phyloP scores from a whole-genome alignment of 305 asterid species.

The Fraxinus velutina region DNA sequence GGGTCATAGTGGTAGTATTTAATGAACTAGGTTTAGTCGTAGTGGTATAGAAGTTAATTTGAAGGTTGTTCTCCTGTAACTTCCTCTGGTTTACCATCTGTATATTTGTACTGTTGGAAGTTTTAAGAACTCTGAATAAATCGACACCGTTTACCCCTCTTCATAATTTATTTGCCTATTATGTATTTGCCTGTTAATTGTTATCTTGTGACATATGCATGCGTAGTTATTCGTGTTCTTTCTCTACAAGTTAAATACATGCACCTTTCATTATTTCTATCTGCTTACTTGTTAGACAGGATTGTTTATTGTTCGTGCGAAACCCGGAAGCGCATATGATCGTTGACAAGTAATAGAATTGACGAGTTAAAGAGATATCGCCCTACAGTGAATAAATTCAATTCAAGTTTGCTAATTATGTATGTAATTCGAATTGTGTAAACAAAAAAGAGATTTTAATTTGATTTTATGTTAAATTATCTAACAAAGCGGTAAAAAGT shows the following conservation, averaged over 20 bases:
- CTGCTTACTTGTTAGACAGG: background rate
- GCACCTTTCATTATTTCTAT: background rate
- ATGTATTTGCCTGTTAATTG: background rate
- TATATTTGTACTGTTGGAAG: conserved; percentile 5
- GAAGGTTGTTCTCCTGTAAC: background rate
- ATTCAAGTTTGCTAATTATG: too few species aligned
- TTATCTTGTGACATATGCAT: background rate
- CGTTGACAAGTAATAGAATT: too few species aligned
- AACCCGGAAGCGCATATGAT: too few species aligned
- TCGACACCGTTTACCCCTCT: background rate
- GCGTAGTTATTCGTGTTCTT: background rate
- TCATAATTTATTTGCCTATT: background rate
- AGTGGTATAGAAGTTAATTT: conserved; percentile 25
- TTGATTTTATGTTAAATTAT: too few species aligned
- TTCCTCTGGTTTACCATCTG: background rate
- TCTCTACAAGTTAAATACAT: background rate
- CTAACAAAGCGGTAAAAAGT: too few species aligned
- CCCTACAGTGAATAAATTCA: too few species aligned
- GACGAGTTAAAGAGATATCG: too few species aligned
- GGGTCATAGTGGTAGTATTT: conserved; percentile 8
- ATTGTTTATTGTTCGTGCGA: background rate
- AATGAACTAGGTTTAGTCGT: conserved; percentile 12
- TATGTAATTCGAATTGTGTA: too few species aligned
- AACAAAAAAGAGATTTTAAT: too few species aligned
- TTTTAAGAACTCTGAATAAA: background rate